phyloP scores from a whole-genome alignment of 495 filamentous ascomycete genomes.

The Talaromyces ruber region DNA sequence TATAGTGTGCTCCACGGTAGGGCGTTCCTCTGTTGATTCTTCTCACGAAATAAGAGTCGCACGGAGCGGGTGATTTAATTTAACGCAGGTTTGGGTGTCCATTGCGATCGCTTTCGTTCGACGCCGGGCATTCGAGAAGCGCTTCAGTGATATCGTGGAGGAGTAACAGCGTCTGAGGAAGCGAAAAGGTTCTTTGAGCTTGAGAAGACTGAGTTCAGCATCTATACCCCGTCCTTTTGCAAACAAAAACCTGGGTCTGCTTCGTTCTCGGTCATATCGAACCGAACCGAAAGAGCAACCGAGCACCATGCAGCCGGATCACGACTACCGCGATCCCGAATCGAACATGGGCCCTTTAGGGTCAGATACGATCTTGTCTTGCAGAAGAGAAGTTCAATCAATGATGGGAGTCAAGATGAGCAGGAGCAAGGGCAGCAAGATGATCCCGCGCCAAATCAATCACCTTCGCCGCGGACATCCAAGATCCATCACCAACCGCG shows the following conservation, averaged over 20 bases:
- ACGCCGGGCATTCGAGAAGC: slow-evolving; percentile 60
- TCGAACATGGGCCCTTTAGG: not conserved
- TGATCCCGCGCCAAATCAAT: not conserved
- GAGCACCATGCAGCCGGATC: not conserved
- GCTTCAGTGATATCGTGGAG: slow-evolving; percentile 50
- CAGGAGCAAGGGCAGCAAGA: not conserved
- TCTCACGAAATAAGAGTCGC: not conserved
- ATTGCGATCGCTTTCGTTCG: slow-evolving; percentile 36
- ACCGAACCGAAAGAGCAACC: not conserved
- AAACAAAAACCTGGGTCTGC: not conserved
- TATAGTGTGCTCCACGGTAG: not conserved
- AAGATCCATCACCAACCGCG: not conserved
- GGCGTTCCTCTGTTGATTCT: not conserved
- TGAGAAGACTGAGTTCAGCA: not conserved
- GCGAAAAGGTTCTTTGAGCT: not conserved
- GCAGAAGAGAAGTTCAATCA: not conserved
- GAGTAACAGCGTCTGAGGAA: slow-evolving; percentile 18
- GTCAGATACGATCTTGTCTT: not conserved
- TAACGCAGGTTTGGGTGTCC: not conserved
- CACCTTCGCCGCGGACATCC: not conserved
- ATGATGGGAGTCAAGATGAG: not conserved
- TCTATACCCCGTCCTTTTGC: not conserved
- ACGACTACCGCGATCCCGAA: not conserved
- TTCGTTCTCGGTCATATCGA: not conserved
- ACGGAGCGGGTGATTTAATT: not conserved